Base-by-base conservation (phyloP, 495 filamentous ascomycete species). In the Cercophora samala region DNA sequence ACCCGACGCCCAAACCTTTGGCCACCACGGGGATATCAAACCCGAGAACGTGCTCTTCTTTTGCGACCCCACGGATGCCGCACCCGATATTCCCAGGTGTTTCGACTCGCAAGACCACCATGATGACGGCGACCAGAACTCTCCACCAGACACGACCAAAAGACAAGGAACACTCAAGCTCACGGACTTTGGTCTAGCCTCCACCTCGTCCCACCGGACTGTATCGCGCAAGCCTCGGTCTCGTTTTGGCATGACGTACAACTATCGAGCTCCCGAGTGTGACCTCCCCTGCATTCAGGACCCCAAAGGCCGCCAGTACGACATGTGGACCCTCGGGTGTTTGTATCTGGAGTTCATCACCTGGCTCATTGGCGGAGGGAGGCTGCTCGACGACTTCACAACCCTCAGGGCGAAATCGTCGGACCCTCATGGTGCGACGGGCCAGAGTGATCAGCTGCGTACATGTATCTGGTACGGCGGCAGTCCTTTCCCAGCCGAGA, bases 311-410 rank as follows among this genome's bases (percentile, higher is more conserved):
- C 19, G 58, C 6, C 58, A 64, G 55, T 77, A 69, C 65, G 75
- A 77, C 52, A 73, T 77, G 32, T 77, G 75, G 74, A 68, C 68
- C 13, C 63, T 77, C 8, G 75, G 75, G 4, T 77, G 75, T 58
- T 53, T 77, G 6, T 73, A 72, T 54, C 69, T 77, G 23, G 74
- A 77, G 64, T 73, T 77, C 37, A 29, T 70, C 18, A 70, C 70
- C 18, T 77, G 75, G 75, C 25, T 19, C 11, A 24, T 52, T 9
- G 61, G 61, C 11, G 61, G 61, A 19, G 15, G n/a, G 42, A 4
- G 5, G 22, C 9, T 17, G 8, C 19, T 63, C 61, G 61, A 63
- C 4, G 42, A 24, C 3, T 63, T 63, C 23, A 23, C 22, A 17
- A n/a, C 3, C n/a, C 60, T 18, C 5, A 4, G 24, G 29, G 37